Conservation (phyloP, 129 eudicot genomes). For the Flaveria robusta region DNA sequence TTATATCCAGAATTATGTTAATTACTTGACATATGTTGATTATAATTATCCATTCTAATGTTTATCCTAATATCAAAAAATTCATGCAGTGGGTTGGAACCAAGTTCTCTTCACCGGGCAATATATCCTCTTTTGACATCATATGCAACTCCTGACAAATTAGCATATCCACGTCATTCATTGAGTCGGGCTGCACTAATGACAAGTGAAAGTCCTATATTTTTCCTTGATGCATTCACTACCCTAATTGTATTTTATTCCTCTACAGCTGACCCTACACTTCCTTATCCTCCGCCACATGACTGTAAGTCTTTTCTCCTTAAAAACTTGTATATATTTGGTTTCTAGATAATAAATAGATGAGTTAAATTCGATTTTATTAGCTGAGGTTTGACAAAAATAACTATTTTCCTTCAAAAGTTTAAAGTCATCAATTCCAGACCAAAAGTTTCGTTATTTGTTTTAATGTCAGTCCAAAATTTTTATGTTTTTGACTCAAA, state of each 20-base stretch:
- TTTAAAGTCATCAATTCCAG: too few species aligned
- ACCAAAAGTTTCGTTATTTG: too few species aligned
- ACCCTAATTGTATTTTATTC: slow-evolving; percentile 88
- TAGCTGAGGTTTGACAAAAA: too few species aligned
- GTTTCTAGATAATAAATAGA: background rate
- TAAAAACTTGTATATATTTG: too few species aligned
- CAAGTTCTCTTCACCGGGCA: slow-evolving; percentile 88
- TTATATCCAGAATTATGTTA: background rate
- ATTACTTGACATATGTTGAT: background rate
- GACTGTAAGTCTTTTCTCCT: slow-evolving; percentile 68
- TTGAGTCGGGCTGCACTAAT: slow-evolving; percentile 96
- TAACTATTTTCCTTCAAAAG: too few species aligned
- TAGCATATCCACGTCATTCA: slow-evolving; percentile 96
- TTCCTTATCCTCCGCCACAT: slow-evolving; percentile 98
- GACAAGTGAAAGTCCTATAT: slow-evolving; percentile 96
- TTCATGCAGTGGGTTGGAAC: slow-evolving; percentile 90
- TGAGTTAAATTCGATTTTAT: too few species aligned
- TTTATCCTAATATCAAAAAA: background rate
- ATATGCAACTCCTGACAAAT: slow-evolving; percentile 81
- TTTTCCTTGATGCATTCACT: slow-evolving; percentile 92
- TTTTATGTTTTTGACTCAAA: too few species aligned
- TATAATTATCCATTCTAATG: slow-evolving; percentile 1
- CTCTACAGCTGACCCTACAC: slow-evolving; percentile 83
- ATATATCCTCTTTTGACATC: slow-evolving; percentile 82
- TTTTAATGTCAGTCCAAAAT: too few species aligned